These are phyloP conservation scores for Schizosaccharomyces pombe DNA, from an alignment of 805 yeast species.

Conservation along the genomic window DNA sequence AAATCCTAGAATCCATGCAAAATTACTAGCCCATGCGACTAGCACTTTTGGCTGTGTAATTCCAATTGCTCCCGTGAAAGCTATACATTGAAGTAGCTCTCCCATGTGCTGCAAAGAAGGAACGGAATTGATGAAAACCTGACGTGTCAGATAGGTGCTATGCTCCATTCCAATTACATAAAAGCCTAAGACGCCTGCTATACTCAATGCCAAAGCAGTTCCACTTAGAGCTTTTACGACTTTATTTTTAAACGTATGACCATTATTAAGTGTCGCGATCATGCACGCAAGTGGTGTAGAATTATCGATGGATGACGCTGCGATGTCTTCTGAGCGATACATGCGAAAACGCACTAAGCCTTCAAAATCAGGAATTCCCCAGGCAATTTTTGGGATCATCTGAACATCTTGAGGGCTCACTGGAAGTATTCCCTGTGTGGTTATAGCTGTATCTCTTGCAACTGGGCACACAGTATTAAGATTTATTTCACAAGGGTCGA, in stretches of 20 bases:
- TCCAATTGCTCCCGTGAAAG: constrained; percentile 16
- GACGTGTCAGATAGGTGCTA: constrained; percentile 3
- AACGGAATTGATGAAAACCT: constrained; percentile 5
- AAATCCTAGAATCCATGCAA: constrained; percentile 16
- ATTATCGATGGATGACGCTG: constrained; percentile 3
- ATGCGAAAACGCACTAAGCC: constrained; percentile 12
- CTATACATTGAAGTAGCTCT: constrained; percentile 15
- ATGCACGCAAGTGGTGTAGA: constrained; percentile 11
- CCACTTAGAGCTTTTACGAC: constrained; percentile 10
- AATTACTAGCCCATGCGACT: constrained; percentile 14
- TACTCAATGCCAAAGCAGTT: constrained; percentile 1
- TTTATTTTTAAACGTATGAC: constrained; percentile 13
- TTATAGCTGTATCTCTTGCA: constrained; percentile 9
- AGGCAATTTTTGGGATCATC: constrained; percentile 15
- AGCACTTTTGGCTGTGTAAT: constrained; percentile 16
- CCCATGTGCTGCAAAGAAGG: constrained; percentile 11
- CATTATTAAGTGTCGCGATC: constrained; percentile 14
- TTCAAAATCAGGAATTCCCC: constrained; percentile 17
- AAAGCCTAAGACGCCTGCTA: constrained; percentile 14
- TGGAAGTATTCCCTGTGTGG: constrained; percentile 12
- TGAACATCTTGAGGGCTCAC: constrained; percentile 14
- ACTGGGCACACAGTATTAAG: constrained; percentile 16
- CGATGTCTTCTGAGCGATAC: constrained; percentile 7
- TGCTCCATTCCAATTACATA: constrained; percentile 7
- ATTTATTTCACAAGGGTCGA: constrained; percentile 14